Conservation (phyloP, 2,329 filamentous ascomycete species). For the Penicillium sp. region DNA sequence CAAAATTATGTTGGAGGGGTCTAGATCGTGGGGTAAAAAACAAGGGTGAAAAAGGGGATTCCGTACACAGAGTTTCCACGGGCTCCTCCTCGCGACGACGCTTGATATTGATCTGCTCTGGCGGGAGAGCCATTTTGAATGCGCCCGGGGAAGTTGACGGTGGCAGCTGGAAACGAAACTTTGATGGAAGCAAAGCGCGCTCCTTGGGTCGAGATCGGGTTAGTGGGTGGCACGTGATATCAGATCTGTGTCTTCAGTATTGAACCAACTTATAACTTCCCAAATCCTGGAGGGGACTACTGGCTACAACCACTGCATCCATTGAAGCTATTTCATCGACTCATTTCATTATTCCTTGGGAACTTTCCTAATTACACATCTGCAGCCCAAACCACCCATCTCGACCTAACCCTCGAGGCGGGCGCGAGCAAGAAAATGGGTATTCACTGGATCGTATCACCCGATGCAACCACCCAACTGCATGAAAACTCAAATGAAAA, state of each 20-base stretch:
- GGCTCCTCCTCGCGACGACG: conserved; percentile 57
- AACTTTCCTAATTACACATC: conserved; percentile 24
- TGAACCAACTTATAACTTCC: no score
- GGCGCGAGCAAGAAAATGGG: conserved; percentile 7
- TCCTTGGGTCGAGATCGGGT: conserved; percentile 1
- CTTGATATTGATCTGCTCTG: conserved; percentile 55
- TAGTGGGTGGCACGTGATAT: conserved; percentile 4
- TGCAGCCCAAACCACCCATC: conserved; percentile 4
- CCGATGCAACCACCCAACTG: conserved; percentile 18
- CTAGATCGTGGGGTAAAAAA: conserved; percentile 14
- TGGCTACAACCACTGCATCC: no score
- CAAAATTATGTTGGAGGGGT: conserved; percentile 13
- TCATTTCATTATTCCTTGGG: conserved; percentile 17
- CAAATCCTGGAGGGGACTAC: no score
- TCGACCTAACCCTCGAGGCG: neutral
- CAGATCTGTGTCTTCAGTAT: neutral
- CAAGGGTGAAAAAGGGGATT: conserved; percentile 3
- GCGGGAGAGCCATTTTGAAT: conserved; percentile 44
- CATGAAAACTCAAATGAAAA: conserved; percentile 15
- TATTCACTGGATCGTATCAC: conserved; percentile 18
- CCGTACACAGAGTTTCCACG: conserved; percentile 53
- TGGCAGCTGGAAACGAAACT: conserved; percentile 7
- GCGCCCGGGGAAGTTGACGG: neutral
- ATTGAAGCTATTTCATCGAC: conserved; percentile 16
- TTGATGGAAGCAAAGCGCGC: neutral